A percentile compares a stretch with the other conserved stretches of the same genome.
phyloP scores from a whole-genome alignment of 169 alveolate species.

The Plasmodium malariae region DNA sequence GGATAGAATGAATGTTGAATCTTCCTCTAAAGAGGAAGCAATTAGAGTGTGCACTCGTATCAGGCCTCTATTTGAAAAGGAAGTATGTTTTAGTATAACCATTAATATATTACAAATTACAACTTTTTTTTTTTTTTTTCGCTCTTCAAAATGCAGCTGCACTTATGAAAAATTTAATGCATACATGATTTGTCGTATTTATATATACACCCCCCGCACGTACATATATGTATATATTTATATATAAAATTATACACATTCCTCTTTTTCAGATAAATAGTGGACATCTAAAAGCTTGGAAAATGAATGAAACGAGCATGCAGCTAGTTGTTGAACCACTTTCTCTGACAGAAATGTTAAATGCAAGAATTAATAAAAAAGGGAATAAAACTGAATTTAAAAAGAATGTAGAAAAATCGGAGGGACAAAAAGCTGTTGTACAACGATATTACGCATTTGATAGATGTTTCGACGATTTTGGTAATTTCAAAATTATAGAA shows the following conservation, averaged over 20 bases:
- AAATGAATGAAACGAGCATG: conserved; percentile 79
- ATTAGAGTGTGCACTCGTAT: conserved; percentile 86
- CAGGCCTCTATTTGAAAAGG: conserved; percentile 86
- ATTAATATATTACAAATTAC: not conserved
- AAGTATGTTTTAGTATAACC: conserved; percentile 72
- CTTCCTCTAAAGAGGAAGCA: conserved; percentile 83
- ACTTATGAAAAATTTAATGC: too few relatives aligned
- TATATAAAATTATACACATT: not conserved
- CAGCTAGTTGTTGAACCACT: conserved; percentile 85
- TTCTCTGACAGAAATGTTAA: conserved; percentile 80
- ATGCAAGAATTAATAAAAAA: conserved; percentile 75
- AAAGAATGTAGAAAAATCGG: conserved; percentile 81
- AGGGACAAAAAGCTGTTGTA: conserved; percentile 84
- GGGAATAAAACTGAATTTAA: conserved; percentile 74
- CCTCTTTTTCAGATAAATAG: conserved; percentile 77
- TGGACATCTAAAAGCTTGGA: conserved; percentile 86
- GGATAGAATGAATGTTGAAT: conserved; percentile 70
- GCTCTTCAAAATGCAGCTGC: not conserved
- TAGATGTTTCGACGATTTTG: conserved; percentile 84
- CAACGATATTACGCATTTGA: conserved; percentile 84
- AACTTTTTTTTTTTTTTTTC: not conserved
- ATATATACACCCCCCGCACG: not conserved
- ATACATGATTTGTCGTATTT: not conserved
- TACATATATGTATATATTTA: not conserved
- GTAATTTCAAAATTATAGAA: conserved; percentile 77